A percentile compares a stretch with the other conserved stretches of the same genome.
phyloP scores from a whole-genome alignment of 2,329 filamentous ascomycete species.

The Zopfia rhizophila region DNA sequence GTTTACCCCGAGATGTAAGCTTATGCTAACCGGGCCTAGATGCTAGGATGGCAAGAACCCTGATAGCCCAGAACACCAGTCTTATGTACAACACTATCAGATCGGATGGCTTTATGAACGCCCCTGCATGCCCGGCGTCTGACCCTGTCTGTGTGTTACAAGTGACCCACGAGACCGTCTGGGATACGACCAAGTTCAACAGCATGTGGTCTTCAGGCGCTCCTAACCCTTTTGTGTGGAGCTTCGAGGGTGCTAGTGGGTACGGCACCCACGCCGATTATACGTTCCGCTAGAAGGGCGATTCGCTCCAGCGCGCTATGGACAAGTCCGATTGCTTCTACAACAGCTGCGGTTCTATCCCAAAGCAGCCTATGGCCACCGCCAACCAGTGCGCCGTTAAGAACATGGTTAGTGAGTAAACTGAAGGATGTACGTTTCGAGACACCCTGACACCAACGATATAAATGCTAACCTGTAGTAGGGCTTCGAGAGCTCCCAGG shows the following conservation, averaged over 20 bases:
- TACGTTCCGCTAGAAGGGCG: slow-evolving; percentile 35
- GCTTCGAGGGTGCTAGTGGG: slow-evolving; percentile 27
- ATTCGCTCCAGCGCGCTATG: slow-evolving; percentile 26
- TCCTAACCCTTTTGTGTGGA: slow-evolving; percentile 32
- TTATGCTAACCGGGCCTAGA: slow-evolving; percentile 39
- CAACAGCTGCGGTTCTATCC: slow-evolving; percentile 27
- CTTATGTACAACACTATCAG: slow-evolving; percentile 48
- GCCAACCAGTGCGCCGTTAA: slow-evolving; percentile 24
- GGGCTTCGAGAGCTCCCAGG: slow-evolving; percentile 14
- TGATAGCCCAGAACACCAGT: slow-evolving; percentile 66
- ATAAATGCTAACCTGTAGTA: slow-evolving; percentile 10
- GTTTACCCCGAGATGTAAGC: background rate
- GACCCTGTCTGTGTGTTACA: slow-evolving; percentile 37
- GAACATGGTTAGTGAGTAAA: slow-evolving; percentile 19
- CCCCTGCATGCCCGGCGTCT: slow-evolving; percentile 30
- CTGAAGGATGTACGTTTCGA: slow-evolving; percentile 21
- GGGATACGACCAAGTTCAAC: slow-evolving; percentile 36
- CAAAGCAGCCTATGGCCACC: slow-evolving; percentile 20
- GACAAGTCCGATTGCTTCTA: slow-evolving; percentile 32
- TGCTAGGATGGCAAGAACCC: slow-evolving; percentile 61
- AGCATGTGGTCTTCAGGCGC: slow-evolving; percentile 31
- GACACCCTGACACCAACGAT: slow-evolving; percentile 1
- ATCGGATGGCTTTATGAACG: slow-evolving; percentile 33
- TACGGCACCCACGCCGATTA: slow-evolving; percentile 38
- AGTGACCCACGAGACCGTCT: slow-evolving; percentile 35